phyloP scores from a whole-genome alignment of 495 filamentous ascomycete genomes.

The Wilcoxina mikolae region DNA sequence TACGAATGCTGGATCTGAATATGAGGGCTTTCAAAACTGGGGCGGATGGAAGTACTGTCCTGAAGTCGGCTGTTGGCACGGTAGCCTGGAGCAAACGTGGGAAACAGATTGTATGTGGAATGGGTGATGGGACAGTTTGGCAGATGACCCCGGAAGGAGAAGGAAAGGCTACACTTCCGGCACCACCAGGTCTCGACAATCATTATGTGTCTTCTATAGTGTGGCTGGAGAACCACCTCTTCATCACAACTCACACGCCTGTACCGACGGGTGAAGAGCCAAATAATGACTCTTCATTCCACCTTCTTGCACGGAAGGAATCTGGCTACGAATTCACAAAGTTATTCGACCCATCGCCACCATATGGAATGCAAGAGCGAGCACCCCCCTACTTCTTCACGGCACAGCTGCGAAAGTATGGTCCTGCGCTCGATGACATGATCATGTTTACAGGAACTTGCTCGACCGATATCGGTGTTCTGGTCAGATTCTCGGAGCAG shows the following conservation, averaged over 20 bases:
- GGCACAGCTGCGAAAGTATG: constrained; percentile 57
- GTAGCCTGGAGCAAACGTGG: constrained; percentile 84
- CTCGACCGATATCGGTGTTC: constrained; percentile 57
- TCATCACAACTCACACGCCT: constrained; percentile 62
- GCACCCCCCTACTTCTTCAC: constrained; percentile 61
- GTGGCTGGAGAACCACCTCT: constrained; percentile 82
- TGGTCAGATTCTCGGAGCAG: constrained; percentile 57
- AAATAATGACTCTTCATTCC: constrained; percentile 47
- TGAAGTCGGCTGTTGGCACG: constrained; percentile 65
- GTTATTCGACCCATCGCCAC: constrained; percentile 53
- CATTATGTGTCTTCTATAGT: constrained; percentile 68
- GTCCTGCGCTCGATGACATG: constrained; percentile 60
- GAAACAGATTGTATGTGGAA: constrained; percentile 81
- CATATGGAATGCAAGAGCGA: constrained; percentile 49
- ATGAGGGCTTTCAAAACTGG: constrained; percentile 45
- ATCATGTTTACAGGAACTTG: constrained; percentile 71
- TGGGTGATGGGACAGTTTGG: constrained; percentile 61
- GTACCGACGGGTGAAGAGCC: constrained; percentile 41
- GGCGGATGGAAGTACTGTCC: constrained; percentile 42
- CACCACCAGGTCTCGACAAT: constrained; percentile 52
- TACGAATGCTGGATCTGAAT: constrained; percentile 69
- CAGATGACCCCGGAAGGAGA: constrained; percentile 73
- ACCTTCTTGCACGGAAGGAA: constrained; percentile 53
- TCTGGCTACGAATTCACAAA: constrained; percentile 51
- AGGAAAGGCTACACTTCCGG: constrained; percentile 61